phyloP scores from a whole-genome alignment of 208 protist genomes.

The Crithidia expoeki region DNA sequence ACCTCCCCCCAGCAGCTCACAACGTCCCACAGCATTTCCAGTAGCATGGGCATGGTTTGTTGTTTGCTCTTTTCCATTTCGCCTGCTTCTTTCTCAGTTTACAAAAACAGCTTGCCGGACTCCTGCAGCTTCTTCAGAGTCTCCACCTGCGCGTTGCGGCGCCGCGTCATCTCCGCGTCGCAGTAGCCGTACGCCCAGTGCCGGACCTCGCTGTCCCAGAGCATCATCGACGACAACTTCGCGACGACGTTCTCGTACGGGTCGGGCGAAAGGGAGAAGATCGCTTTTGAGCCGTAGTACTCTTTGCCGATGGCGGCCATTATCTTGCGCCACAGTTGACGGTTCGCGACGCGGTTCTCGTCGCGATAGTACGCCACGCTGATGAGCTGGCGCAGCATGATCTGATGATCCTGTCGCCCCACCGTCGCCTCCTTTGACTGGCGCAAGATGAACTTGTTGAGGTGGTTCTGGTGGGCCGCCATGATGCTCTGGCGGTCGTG shows the following conservation, averaged over 20 bases:
- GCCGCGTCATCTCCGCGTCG: constrained; percentile 53
- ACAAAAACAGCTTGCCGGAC: constrained; percentile 75
- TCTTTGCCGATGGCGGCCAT: constrained; percentile 72
- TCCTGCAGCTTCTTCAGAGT: constrained; percentile 54
- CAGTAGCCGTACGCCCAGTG: constrained; percentile 75
- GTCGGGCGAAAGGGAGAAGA: constrained; percentile 80
- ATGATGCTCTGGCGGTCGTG: constrained; percentile 61
- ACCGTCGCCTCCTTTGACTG: constrained; percentile 51
- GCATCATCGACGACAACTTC: constrained; percentile 89
- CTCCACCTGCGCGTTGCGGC: constrained; percentile 50
- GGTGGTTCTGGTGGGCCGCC: constrained; percentile 60
- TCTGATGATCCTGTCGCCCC: constrained; percentile 79
- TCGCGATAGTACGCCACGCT: constrained; percentile 71
- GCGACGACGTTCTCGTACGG: constrained; percentile 83
- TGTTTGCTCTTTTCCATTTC: background rate
- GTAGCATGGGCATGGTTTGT: background rate
- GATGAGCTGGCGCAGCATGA: constrained; percentile 86
- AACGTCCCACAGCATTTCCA: background rate
- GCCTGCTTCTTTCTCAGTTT: background rate
- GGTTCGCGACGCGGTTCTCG: constrained; percentile 55
- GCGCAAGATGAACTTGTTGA: constrained; percentile 80
- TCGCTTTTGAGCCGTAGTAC: constrained; percentile 79
- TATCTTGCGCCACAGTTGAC: constrained; percentile 68
- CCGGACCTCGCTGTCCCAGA: constrained; percentile 72
- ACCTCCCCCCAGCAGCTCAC: too few relatives aligned